Evolutionary conservation across 2,329 filamentous ascomycete genomes (phyloP).

Genomic region (Harringtonia lauricola): DNA sequence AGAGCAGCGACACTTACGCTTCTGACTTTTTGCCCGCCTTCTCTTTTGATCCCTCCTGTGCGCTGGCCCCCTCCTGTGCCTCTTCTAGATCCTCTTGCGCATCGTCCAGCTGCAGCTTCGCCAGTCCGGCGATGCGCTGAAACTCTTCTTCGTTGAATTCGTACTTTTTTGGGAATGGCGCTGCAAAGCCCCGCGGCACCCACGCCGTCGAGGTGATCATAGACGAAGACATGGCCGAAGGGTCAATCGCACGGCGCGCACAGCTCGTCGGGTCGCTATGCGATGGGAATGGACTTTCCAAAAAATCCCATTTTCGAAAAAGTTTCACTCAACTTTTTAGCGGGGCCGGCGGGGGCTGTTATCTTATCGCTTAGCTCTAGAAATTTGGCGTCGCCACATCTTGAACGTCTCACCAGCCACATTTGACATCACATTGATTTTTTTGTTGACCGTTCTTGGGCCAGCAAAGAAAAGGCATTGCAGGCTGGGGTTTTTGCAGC

Average conservation of each 20-base stretch:
- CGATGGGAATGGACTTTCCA: neutral
- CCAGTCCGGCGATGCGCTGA: constrained; percentile 62
- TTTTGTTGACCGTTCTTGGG: too few species aligned
- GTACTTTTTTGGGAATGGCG: constrained; percentile 65
- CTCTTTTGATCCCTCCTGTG: constrained; percentile 12
- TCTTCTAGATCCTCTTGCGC: constrained; percentile 76
- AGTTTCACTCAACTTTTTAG: constrained; percentile 20
- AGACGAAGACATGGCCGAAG: constrained; percentile 30
- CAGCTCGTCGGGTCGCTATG: neutral
- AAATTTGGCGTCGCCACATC: neutral
- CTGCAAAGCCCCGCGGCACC: constrained; percentile 67
- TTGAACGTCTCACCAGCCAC: constrained; percentile 8
- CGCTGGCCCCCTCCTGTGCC: constrained; percentile 33
- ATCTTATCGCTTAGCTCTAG: constrained; percentile 19
- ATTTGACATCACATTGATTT: neutral
- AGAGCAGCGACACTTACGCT: constrained; percentile 28
- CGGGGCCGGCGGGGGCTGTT: constrained; percentile 19
- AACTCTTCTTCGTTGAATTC: constrained; percentile 67
- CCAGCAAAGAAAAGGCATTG: too few species aligned
- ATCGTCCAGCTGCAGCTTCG: constrained; percentile 77
- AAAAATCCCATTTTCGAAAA: neutral
- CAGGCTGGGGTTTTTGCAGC: neutral
- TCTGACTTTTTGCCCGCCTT: constrained; percentile 22
- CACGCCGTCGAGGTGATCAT: constrained; percentile 71
- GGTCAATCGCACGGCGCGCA: neutral